These are phyloP conservation scores for Coccomyxa sp. DNA, from an alignment of 139 green algal genomes.

Conservation along the genomic window DNA sequence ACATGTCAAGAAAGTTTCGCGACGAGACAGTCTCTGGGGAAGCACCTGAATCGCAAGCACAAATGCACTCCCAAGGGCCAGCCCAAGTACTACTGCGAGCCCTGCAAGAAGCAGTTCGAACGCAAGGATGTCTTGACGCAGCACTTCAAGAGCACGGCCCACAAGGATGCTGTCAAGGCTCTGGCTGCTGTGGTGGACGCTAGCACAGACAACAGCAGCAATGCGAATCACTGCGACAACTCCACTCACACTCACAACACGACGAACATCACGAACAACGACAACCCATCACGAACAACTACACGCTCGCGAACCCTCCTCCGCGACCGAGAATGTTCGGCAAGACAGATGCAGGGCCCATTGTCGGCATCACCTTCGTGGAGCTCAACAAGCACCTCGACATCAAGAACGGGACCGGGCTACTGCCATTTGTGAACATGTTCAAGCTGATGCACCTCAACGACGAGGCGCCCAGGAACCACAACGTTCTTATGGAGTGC, in stretches of 20 bases:
- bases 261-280: not conserved
- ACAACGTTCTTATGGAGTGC: not conserved
- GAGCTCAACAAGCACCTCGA: not conserved
- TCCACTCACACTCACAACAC: not conserved
- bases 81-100: not conserved
- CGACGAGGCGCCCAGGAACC: not conserved
- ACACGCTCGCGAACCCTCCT: not conserved
- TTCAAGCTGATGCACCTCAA: slow-evolving; percentile 1
- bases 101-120: not conserved
- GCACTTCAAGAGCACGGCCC: not conserved
- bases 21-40: not conserved
- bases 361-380: not conserved
- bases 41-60: not conserved
- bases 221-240: not conserved
- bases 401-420: not conserved
- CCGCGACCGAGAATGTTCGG: not conserved
- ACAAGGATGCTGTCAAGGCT: not conserved
- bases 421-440: not conserved
- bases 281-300: not conserved
- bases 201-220: not conserved
- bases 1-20: not conserved
- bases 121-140: not conserved
- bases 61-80: not conserved
- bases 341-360: not conserved
- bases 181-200: not conserved